Evolutionary conservation across 2,329 filamentous ascomycete genomes (phyloP).

Genomic region (Clathrospora elynae): DNA sequence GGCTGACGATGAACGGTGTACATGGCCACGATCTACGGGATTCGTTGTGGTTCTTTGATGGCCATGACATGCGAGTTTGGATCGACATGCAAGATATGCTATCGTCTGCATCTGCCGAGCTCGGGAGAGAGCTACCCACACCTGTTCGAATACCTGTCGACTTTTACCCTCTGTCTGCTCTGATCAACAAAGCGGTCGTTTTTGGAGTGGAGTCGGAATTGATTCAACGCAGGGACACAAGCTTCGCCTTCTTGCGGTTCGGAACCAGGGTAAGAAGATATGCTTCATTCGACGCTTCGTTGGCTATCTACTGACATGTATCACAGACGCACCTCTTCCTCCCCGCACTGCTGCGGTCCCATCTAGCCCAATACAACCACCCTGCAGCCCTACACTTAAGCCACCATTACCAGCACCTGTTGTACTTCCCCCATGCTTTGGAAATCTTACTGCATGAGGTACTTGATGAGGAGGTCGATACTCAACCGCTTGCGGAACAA

Average conservation of each 20-base stretch:
- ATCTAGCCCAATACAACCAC: constrained; percentile 76
- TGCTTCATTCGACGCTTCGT: constrained; percentile 6
- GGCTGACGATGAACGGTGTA: constrained; percentile 52
- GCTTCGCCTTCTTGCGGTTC: constrained; percentile 88
- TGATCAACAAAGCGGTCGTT: constrained; percentile 87
- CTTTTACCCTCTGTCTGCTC: constrained; percentile 88
- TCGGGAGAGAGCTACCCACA: constrained; percentile 70
- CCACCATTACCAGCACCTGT: constrained; percentile 81
- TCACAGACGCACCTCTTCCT: constrained; percentile 88
- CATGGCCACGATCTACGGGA: constrained; percentile 70
- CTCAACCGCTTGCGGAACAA: constrained; percentile 52
- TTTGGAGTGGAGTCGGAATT: constrained; percentile 91
- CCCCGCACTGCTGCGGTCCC: constrained; percentile 81
- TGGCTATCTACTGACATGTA: constrained; percentile 25
- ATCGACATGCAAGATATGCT: constrained; percentile 85
- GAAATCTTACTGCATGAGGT: constrained; percentile 93
- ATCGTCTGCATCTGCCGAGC: constrained; percentile 68
- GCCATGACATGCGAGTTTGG: constrained; percentile 84
- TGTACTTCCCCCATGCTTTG: constrained; percentile 91
- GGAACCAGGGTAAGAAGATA: constrained; percentile 72
- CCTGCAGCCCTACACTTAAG: constrained; percentile 80
- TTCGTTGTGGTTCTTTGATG: constrained; percentile 95
- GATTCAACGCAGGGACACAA: constrained; percentile 88
- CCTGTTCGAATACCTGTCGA: constrained; percentile 83
- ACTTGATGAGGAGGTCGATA: constrained; percentile 91